A percentile compares a stretch with the other conserved stretches of the same genome.
Evolutionary conservation across 2,329 filamentous ascomycete species (phyloP).

Genomic region (Canariomyces notabilis): DNA sequence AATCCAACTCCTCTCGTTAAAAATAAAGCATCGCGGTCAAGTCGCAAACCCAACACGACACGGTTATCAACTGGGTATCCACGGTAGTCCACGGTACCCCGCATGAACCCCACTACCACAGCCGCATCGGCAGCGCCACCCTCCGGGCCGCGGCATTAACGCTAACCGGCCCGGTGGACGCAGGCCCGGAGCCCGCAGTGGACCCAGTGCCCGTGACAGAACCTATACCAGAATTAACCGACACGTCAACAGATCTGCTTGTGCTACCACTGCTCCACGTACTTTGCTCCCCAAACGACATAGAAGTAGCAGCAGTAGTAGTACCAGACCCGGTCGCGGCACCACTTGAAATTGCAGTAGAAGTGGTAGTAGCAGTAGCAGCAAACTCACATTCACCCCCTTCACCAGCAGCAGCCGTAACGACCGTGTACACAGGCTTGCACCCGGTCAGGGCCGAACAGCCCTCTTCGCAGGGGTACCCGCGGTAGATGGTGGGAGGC

Average conservation of each 20-base stretch:
- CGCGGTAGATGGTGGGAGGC: conserved; percentile 16
- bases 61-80: no score
- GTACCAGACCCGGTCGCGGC: no score
- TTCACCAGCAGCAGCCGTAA: conserved; percentile 7
- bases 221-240: background rate
- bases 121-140: background rate
- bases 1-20: no score
- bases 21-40: no score
- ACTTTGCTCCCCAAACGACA: no score
- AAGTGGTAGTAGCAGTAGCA: background rate
- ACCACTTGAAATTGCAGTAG: no score
- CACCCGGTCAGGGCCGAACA: conserved; percentile 19
- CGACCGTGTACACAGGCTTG: conserved; percentile 16
- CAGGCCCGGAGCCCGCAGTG: background rate
- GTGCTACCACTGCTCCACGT: no score
- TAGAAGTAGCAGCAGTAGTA: no score
- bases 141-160: background rate
- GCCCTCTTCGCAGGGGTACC: conserved; percentile 18
- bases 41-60: no score
- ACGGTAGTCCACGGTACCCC: no score
- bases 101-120: no score
- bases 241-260: no score
- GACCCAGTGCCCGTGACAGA: background rate
- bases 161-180: background rate
- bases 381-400: background rate